Conservation (phyloP, 345 rosid species). For the Arabis alpina region DNA sequence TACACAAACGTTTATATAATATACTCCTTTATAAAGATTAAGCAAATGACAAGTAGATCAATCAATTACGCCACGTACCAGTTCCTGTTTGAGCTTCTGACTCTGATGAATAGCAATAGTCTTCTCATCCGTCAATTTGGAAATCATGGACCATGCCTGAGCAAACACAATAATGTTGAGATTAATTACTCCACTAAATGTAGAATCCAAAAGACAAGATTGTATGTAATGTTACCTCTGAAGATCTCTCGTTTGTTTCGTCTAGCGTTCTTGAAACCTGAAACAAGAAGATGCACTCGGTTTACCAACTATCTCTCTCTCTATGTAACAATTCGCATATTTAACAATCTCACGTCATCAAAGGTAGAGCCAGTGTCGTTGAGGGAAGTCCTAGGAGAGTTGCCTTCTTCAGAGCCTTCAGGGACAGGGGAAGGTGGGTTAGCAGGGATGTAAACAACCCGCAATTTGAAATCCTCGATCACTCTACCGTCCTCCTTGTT, state of each 20-base stretch:
- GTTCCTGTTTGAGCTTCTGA: conserved; percentile 64
- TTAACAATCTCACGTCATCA: conserved; percentile 53
- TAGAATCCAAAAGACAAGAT: background rate
- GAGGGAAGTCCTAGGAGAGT: conserved; percentile 57
- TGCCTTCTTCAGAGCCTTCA: conserved; percentile 90
- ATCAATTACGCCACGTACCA: conserved; percentile 52
- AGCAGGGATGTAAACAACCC: conserved; percentile 77
- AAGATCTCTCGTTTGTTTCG: conserved; percentile 57
- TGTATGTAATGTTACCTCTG: conserved; percentile 50
- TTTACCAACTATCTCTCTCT: background rate
- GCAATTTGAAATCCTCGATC: conserved; percentile 75
- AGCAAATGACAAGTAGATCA: background rate
- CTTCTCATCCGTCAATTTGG: conserved; percentile 81
- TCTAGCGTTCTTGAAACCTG: conserved; percentile 70
- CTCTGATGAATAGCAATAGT: conserved; percentile 60
- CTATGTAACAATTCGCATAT: background rate
- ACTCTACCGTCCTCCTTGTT: conserved; percentile 58
- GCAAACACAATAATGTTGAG: conserved; percentile 17
- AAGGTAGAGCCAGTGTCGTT: conserved; percentile 34
- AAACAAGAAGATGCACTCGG: conserved; percentile 1
- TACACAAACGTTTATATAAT: background rate
- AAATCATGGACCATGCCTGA: conserved; percentile 77
- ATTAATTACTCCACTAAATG: background rate
- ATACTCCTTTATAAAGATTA: background rate
- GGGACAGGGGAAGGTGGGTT: conserved; percentile 93